Evolutionary conservation across 2,329 filamentous ascomycete species (phyloP).

Genomic region (Botrytis medusae): DNA sequence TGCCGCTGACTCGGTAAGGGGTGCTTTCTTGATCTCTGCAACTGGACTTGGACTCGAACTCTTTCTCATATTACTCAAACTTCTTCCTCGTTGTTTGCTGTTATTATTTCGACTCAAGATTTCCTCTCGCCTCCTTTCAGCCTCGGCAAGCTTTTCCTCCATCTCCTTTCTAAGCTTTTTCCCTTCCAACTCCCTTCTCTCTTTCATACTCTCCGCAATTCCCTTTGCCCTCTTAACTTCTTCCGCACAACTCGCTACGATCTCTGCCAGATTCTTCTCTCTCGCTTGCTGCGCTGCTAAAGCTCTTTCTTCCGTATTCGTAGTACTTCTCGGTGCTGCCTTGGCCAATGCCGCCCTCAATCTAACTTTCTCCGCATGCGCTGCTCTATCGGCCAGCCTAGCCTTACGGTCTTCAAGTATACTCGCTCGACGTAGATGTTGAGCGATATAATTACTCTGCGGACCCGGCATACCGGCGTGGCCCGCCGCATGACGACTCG

Average conservation of each 20-base stretch:
- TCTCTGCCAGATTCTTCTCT: slow-evolving; percentile 78
- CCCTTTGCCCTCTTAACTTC: slow-evolving; percentile 81
- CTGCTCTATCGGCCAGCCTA: slow-evolving; percentile 74
- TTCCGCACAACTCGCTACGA: slow-evolving; percentile 77
- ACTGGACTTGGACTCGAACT: slow-evolving; percentile 51
- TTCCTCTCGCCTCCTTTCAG: slow-evolving; percentile 68
- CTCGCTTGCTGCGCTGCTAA: slow-evolving; percentile 75
- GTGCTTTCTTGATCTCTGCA: slow-evolving; percentile 40
- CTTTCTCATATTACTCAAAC: slow-evolving; percentile 55
- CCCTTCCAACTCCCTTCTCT: slow-evolving; percentile 73
- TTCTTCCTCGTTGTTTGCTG: slow-evolving; percentile 53
- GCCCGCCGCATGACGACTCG: slow-evolving; percentile 48
- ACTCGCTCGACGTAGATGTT: slow-evolving; percentile 75
- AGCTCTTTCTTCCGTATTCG: slow-evolving; percentile 71
- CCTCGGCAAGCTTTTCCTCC: slow-evolving; percentile 77
- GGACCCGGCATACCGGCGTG: slow-evolving; percentile 39
- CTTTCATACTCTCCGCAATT: slow-evolving; percentile 78
- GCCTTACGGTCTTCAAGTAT: slow-evolving; percentile 81
- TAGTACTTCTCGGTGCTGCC: slow-evolving; percentile 62
- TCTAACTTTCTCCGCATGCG: slow-evolving; percentile 81
- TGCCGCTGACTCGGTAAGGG: slow-evolving; percentile 59
- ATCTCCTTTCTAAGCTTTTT: slow-evolving; percentile 69
- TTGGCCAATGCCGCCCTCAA: slow-evolving; percentile 73
- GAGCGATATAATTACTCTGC: slow-evolving; percentile 75
- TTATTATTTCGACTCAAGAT: slow-evolving; percentile 54